Evolutionary conservation across 2,329 filamentous ascomycete species (phyloP).

Genomic region (Gnomoniopsis smithogilvyi): DNA sequence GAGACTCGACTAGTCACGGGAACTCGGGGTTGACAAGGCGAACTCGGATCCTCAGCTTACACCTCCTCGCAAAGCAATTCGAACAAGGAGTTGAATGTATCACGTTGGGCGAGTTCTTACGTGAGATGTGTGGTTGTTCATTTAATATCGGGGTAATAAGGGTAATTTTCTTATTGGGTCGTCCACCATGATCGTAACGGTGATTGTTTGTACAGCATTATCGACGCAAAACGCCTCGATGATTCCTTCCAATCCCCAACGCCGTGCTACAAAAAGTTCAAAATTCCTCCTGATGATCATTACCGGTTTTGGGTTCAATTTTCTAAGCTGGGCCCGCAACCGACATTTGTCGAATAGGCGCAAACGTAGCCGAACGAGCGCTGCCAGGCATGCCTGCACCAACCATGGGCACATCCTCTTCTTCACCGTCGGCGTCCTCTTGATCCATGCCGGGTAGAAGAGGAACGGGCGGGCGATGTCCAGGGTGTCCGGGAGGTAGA

Average conservation of each 20-base stretch:
- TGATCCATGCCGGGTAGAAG: conserved; percentile 35
- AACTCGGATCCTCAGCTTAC: no score
- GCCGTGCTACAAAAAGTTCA: not conserved
- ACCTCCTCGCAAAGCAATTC: no score
- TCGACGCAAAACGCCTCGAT: not conserved
- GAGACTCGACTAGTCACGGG: no score
- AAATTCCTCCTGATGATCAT: not conserved
- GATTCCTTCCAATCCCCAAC: not conserved
- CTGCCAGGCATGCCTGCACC: conserved; percentile 10
- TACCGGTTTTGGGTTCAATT: not conserved
- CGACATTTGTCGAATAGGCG: conserved; percentile 17
- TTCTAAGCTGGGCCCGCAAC: conserved; percentile 14
- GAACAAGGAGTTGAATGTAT: no score
- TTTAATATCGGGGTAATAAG: not conserved
- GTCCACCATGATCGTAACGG: not conserved
- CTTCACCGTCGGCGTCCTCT: conserved; percentile 58
- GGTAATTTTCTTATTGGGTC: not conserved
- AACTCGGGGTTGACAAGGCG: no score
- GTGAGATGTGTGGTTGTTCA: not conserved
- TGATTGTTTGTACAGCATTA: not conserved
- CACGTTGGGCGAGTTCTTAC: no score
- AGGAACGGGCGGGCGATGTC: conserved; percentile 20
- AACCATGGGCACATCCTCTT: conserved; percentile 37
- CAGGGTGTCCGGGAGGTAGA: conserved; percentile 47
- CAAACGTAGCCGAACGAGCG: conserved; percentile 9